Percentiles rank a stretch among this genome's conserved stretches.
Evolutionary conservation across 169 alveolate species (phyloP).

Genomic region (Eimeria necatrix): DNA sequence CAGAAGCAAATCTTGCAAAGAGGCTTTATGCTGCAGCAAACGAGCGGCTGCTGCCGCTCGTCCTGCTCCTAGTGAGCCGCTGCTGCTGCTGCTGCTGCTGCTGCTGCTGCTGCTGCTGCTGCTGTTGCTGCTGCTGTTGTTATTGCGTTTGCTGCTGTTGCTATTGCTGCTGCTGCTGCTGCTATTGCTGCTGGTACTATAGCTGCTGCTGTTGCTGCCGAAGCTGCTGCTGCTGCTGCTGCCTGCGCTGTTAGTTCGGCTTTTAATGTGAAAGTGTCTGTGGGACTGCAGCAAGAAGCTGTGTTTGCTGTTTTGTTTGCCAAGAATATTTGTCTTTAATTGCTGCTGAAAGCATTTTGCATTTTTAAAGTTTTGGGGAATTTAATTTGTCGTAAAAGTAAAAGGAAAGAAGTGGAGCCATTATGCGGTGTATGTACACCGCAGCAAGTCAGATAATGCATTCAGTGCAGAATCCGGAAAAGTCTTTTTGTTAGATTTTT

Average conservation of each 20-base stretch:
- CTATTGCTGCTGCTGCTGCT: not conserved
- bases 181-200: not conserved
- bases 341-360: not conserved
- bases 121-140: not conserved
- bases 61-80: not conserved
- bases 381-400: not conserved
- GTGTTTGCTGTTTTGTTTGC: not conserved
- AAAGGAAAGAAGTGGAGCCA: not conserved
- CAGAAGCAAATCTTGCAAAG: not conserved
- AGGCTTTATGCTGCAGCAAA: not conserved
- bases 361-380: not conserved
- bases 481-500: no score
- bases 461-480: no score
- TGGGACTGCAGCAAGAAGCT: not conserved
- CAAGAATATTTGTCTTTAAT: not conserved
- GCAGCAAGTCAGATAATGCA: not conserved
- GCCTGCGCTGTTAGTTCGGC: not conserved
- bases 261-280: not conserved
- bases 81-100: conserved; percentile 7
- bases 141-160: not conserved
- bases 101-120: conserved; percentile 7
- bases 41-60: not conserved
- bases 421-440: not conserved
- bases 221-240: not conserved
- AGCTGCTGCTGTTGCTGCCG: not conserved